A percentile compares a stretch with the other conserved stretches of the same genome.
Conservation (phyloP, 2,329 filamentous ascomycete species). For the Talaromyces sp. region DNA sequence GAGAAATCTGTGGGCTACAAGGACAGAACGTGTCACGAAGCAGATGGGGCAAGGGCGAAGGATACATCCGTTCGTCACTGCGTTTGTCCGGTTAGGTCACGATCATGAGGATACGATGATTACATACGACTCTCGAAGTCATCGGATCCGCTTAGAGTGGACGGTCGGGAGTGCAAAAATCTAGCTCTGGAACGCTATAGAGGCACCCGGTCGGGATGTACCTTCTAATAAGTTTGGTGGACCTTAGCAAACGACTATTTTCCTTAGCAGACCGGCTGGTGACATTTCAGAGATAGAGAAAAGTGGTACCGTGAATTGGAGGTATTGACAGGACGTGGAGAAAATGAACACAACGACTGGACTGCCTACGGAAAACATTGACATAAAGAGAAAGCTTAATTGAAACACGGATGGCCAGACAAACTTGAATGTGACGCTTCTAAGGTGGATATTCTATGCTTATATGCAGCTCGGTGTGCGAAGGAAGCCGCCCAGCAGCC, state of each 20-base stretch:
- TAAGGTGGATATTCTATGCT: constrained; percentile 17
- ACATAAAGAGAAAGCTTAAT: background rate
- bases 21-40: background rate
- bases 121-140: background rate
- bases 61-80: background rate
- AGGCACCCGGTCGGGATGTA: background rate
- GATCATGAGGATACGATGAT: background rate
- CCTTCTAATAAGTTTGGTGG: background rate
- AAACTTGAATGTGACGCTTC: constrained; percentile 22
- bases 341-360: background rate
- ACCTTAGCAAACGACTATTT: background rate
- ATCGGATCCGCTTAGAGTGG: background rate
- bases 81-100: background rate
- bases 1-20: background rate
- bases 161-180: background rate
- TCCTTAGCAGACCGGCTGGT: background rate
- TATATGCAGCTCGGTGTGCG: background rate
- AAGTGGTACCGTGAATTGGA: background rate
- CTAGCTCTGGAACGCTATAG: background rate
- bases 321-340: background rate
- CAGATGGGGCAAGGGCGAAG: background rate
- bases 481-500: background rate
- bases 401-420: constrained; percentile 22
- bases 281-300: background rate
- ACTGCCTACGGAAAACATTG: background rate